These are phyloP conservation scores for Neophaeococcomyces aloes DNA, from an alignment of 2,329 filamentous ascomycete genomes.

Conservation along the genomic window DNA sequence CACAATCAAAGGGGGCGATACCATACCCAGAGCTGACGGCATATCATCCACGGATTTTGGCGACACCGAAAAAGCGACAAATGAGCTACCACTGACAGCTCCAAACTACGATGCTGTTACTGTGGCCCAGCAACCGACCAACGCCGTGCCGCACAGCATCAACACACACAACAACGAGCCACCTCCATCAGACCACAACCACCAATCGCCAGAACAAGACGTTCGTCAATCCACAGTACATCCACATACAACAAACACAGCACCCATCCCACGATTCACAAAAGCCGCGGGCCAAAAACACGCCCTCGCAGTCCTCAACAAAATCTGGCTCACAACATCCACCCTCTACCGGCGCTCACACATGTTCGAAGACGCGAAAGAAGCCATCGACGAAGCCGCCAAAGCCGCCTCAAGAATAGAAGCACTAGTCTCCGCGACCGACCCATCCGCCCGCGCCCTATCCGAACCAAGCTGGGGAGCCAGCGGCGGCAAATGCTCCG, in stretches of 20 bases:
- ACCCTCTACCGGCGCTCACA: constrained; percentile 75
- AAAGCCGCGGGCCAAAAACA: constrained; percentile 44
- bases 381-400: constrained; percentile 69
- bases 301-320: constrained; percentile 52
- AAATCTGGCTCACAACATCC: constrained; percentile 83
- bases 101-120: constrained; percentile 11
- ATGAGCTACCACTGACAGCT: constrained; percentile 6
- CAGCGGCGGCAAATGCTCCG: constrained; percentile 66
- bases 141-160: constrained; percentile 27
- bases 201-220: constrained; percentile 36
- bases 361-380: constrained; percentile 68
- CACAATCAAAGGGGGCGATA: not conserved
- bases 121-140: constrained; percentile 14
- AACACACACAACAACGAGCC: constrained; percentile 26
- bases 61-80: not conserved
- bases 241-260: constrained; percentile 31
- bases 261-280: constrained; percentile 40
- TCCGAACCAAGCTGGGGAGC: constrained; percentile 59
- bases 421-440: constrained; percentile 50
- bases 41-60: too few species aligned
- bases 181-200: constrained; percentile 27
- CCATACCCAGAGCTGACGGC: too few species aligned
- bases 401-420: constrained; percentile 66
- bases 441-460: constrained; percentile 52
- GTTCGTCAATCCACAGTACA: constrained; percentile 28